Conservation (phyloP, 495 filamentous ascomycete species). For the Aspergillus saccharolyticus region DNA sequence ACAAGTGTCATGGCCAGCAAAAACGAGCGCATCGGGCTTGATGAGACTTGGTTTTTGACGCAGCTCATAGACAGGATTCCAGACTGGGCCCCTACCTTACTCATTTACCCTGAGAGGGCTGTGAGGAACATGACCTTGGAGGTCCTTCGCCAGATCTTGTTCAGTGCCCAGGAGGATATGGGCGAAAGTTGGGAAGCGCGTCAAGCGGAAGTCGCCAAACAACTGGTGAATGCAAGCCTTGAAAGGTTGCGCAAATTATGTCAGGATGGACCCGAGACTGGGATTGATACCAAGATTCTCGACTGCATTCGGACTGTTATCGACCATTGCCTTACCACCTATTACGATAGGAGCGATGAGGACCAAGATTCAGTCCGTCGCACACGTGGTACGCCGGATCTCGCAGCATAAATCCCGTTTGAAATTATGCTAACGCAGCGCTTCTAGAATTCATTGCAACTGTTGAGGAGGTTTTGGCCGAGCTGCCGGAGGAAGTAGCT, state of each 20-base stretch:
- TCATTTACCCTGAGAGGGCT: slow-evolving; percentile 54
- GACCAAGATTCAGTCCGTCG: slow-evolving; percentile 31
- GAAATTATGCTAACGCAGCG: not conserved
- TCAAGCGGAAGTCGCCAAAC: slow-evolving; percentile 26
- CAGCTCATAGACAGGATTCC: slow-evolving; percentile 51
- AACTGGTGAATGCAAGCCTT: slow-evolving; percentile 33
- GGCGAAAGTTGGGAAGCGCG: slow-evolving; percentile 23
- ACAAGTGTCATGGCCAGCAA: slow-evolving; percentile 32
- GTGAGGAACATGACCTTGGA: slow-evolving; percentile 52
- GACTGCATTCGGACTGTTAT: slow-evolving; percentile 37
- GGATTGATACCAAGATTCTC: slow-evolving; percentile 34
- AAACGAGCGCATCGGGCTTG: slow-evolving; percentile 36
- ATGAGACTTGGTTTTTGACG: slow-evolving; percentile 32
- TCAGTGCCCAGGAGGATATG: slow-evolving; percentile 36
- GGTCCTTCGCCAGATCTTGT: slow-evolving; percentile 52
- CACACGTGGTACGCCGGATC: slow-evolving; percentile 33
- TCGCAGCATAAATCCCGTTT: not conserved
- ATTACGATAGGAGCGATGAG: slow-evolving; percentile 39
- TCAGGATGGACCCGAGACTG: slow-evolving; percentile 19
- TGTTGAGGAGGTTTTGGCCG: slow-evolving; percentile 33
- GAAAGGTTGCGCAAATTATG: slow-evolving; percentile 31
- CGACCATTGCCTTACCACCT: slow-evolving; percentile 36
- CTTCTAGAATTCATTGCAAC: slow-evolving; percentile 25
- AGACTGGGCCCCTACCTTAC: slow-evolving; percentile 62
- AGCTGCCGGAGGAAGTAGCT: slow-evolving; percentile 36